These are phyloP conservation scores for Populus euphratica DNA, from an alignment of 345 rosid genomes.

Conservation along the genomic window DNA sequence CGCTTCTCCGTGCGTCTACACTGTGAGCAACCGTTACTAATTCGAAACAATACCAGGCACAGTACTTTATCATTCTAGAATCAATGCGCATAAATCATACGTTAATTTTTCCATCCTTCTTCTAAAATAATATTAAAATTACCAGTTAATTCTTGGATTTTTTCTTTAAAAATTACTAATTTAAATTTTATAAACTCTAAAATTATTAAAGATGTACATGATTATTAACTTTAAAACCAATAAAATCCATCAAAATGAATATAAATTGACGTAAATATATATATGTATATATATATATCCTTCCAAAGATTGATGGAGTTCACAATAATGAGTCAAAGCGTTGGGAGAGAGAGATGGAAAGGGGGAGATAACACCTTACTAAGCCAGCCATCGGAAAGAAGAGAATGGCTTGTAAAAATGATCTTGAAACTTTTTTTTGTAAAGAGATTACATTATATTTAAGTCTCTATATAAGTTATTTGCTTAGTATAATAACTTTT, in stretches of 20 bases:
- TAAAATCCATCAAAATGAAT: accelerated
- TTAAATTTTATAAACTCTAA: accelerated
- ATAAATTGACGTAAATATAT: accelerated
- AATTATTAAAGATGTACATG: accelerated
- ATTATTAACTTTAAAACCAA: accelerated
- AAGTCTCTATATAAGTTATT: too few species aligned
- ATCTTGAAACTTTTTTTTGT: neutral
- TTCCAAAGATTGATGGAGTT: neutral
- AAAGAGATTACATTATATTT: slow-evolving; percentile 2
- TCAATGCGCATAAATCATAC: too few species aligned
- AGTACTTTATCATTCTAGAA: too few species aligned
- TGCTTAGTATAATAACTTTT: too few species aligned
- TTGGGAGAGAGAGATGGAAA: neutral
- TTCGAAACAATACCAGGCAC: neutral
- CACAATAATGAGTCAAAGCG: neutral
- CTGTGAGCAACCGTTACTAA: neutral
- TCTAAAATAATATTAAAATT: neutral
- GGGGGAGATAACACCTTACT: neutral
- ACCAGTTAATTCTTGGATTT: accelerated
- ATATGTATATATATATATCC: neutral
- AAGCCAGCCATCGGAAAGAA: neutral
- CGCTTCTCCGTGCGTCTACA: neutral
- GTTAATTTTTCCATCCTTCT: neutral
- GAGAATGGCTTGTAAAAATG: slow-evolving; percentile 6
- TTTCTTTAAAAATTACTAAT: accelerated